Conservation (phyloP, 345 rosid species). For the Aquilaria sinensis region DNA sequence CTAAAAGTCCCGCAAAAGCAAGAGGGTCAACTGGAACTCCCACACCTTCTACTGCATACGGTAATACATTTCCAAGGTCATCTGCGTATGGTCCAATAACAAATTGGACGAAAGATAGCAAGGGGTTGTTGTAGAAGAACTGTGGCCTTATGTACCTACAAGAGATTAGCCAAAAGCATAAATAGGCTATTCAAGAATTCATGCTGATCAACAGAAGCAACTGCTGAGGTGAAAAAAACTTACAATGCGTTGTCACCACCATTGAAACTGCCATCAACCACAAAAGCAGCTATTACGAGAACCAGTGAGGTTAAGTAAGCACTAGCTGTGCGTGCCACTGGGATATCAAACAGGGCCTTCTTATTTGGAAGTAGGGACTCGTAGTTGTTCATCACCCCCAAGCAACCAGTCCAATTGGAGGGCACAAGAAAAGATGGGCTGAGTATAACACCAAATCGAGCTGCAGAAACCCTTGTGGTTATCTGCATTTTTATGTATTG, state of each 20-base stretch:
- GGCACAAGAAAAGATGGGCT: constrained; percentile 95
- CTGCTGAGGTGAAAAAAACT: constrained; percentile 16
- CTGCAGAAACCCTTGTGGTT: constrained; percentile 79
- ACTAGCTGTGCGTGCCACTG: constrained; percentile 83
- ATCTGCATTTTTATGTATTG: constrained; percentile 34
- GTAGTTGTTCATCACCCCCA: constrained; percentile 89
- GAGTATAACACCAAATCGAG: constrained; percentile 56
- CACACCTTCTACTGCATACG: constrained; percentile 89
- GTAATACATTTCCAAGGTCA: constrained; percentile 89
- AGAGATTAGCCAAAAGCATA: not conserved
- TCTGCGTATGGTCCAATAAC: constrained; percentile 86
- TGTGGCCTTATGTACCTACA: constrained; percentile 88
- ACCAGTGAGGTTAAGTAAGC: constrained; percentile 78
- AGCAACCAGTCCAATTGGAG: constrained; percentile 92
- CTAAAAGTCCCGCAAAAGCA: constrained; percentile 93
- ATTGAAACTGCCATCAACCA: constrained; percentile 79
- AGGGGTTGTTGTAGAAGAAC: constrained; percentile 80
- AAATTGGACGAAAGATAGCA: constrained; percentile 78
- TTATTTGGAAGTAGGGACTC: constrained; percentile 87
- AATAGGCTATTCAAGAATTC: not conserved
- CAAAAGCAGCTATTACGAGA: constrained; percentile 70
- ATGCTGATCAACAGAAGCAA: not conserved
- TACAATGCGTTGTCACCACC: constrained; percentile 96
- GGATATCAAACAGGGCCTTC: constrained; percentile 81
- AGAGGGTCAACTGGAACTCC: constrained; percentile 96